Evolutionary conservation across 768 basidiomycete species (phyloP), one percentile per base, ranked within the genome.

Genomic region (Floccularia luteovirens): DNA sequence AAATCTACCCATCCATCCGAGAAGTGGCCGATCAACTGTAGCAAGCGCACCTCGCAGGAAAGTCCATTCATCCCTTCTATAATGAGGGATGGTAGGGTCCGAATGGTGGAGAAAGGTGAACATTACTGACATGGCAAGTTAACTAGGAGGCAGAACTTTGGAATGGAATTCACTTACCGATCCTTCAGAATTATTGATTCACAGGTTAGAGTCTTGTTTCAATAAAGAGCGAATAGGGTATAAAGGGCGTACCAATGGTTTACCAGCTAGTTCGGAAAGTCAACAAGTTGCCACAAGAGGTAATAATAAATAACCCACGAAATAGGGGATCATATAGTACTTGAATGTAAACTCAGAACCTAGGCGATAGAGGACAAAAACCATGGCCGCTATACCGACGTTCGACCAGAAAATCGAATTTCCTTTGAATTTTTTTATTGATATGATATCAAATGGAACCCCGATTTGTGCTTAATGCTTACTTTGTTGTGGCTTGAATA

Each of bases 101-200:
- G 75, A 74, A 56, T 79, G 77, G 41, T 78, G 77, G n/a, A 79
- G 61, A 55, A 69, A 77, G 3, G 74, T 74, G 49, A 76, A 67
- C 72, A 74, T 72, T 23, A 75, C 69, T 41, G 7, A 21, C n/a
- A n/a, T n/a, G n/a, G 39, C 8, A 33, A 4, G 17, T 5, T 21
- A 28, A 6, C 14, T 14, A 6, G 19, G 6, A n/a, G n/a, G 14
- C 5, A 23, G 7, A 8, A 12, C n/a, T 30, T 39, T 19, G 25
- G 14, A 14, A 39, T n/a, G 17, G 14, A 28, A 14, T 8, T 8
- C 14, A 48, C 56, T 31, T 43, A 60, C 60, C 61, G 36, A 63
- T 60, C 61, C 60, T 63, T 39, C 10, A 28, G 27, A 14, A 28
- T n/a, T n/a, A n/a, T n/a, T n/a, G 27, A 28, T 28, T 16, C 43